These are phyloP conservation scores for Anthoceros angustus DNA, from an alignment of 225 moss, liverwort and hornwort species.

Conservation along the genomic window DNA sequence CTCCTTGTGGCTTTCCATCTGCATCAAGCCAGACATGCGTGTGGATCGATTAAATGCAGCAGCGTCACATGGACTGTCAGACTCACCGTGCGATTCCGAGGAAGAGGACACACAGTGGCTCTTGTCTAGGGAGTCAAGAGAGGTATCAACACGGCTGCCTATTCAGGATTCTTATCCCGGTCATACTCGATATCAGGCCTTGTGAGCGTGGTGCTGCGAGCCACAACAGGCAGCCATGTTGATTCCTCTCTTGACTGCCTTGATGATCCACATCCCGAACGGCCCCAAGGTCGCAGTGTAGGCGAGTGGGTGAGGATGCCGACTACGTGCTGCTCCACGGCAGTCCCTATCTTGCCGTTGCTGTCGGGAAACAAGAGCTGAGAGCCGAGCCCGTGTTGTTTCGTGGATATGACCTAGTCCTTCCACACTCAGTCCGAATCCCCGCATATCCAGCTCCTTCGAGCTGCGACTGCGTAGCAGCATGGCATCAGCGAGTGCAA, in stretches of 20 bases:
- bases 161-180: not conserved
- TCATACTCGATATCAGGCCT: too few relatives aligned
- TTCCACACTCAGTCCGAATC: not conserved
- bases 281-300: too few relatives aligned
- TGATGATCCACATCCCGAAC: too few relatives aligned
- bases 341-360: not conserved
- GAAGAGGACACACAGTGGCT: not conserved
- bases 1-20: too few relatives aligned
- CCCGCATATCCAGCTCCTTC: not conserved
- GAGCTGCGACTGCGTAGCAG: not conserved
- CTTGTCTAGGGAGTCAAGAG: not conserved
- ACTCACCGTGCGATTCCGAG: not conserved
- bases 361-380: not conserved
- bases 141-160: not conserved
- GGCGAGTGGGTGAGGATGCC: not conserved
- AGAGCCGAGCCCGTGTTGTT: not conserved
- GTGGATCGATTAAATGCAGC: too few relatives aligned
- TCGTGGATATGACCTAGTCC: not conserved
- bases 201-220: too few relatives aligned
- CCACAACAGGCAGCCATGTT: too few relatives aligned
- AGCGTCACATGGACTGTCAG: too few relatives aligned
- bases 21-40: too few relatives aligned
- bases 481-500: not conserved
- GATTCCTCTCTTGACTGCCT: too few relatives aligned
- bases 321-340: not conserved